phyloP scores from a whole-genome alignment of 192 early-diverging fungal species.

The Podila minutissima region DNA sequence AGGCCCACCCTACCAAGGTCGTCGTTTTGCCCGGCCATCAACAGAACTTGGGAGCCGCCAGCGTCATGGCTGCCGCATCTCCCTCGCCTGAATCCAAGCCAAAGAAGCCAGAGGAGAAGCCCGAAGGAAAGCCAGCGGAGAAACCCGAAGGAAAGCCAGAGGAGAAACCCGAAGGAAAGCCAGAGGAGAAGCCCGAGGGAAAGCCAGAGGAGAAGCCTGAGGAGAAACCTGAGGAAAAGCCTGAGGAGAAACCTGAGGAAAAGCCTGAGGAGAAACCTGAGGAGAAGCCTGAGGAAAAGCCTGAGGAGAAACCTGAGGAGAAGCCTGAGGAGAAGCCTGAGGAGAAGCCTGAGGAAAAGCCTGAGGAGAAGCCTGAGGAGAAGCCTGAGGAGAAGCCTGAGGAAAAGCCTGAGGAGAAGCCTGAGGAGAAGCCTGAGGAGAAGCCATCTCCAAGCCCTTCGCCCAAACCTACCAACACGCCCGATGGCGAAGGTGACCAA shows the following conservation, averaged over 20 bases:
- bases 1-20: neutral
- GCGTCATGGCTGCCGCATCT: neutral
- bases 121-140: neutral
- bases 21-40: neutral
- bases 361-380: too few relatives aligned
- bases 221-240: too few relatives aligned
- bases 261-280: too few relatives aligned
- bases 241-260: neutral
- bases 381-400: neutral
- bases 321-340: neutral
- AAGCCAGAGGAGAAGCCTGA: neutral
- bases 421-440: too few relatives aligned
- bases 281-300: neutral
- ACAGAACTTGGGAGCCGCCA: neutral
- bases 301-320: neutral
- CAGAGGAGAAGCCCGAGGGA: too few relatives aligned
- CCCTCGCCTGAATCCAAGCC: neutral
- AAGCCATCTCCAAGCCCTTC: too few relatives aligned
- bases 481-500: too few relatives aligned
- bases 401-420: too few relatives aligned
- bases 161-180: too few relatives aligned
- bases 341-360: neutral
- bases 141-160: neutral
- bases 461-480: too few relatives aligned
- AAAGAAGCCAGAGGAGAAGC: neutral